A percentile compares a stretch with the other conserved stretches of the same genome.
phyloP scores from a whole-genome alignment of 371 early-diverging fungal species.

The Astathelohania contejeani region DNA sequence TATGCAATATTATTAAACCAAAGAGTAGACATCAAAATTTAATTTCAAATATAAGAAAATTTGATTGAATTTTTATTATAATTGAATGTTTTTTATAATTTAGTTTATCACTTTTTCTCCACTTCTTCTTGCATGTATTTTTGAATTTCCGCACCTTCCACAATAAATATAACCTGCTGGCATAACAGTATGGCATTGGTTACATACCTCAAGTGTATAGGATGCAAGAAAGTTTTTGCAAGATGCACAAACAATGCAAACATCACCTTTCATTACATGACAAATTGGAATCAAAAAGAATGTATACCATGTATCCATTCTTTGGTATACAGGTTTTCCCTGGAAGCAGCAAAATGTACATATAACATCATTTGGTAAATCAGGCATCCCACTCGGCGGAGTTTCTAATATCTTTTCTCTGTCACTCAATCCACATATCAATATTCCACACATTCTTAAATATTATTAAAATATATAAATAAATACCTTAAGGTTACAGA shows the following conservation, averaged over 20 bases:
- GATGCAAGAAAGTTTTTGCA: background rate
- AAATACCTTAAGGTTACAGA: too few species aligned
- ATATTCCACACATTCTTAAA: slow-evolving; percentile 3
- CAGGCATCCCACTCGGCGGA: background rate
- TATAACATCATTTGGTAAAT: background rate
- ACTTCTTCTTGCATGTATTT: too few species aligned
- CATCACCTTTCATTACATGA: background rate
- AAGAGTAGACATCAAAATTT: too few species aligned
- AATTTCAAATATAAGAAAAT: too few species aligned
- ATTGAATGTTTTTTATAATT: too few species aligned
- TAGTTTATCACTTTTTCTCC: too few species aligned
- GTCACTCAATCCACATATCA: background rate
- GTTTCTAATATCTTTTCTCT: background rate
- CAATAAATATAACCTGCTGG: slow-evolving; percentile 3
- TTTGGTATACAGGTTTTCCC: background rate
- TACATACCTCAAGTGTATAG: background rate
- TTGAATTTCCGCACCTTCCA: background rate
- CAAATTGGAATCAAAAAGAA: slow-evolving; percentile 2
- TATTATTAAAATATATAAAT: too few species aligned
- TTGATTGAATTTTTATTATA: too few species aligned
- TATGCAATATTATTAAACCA: too few species aligned
- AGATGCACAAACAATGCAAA: background rate
- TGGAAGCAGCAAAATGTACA: background rate
- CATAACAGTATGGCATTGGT: background rate
- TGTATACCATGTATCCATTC: background rate